Base-by-base conservation (phyloP, 2,329 filamentous ascomycete genomes). In the Emergomyces africanus region DNA sequence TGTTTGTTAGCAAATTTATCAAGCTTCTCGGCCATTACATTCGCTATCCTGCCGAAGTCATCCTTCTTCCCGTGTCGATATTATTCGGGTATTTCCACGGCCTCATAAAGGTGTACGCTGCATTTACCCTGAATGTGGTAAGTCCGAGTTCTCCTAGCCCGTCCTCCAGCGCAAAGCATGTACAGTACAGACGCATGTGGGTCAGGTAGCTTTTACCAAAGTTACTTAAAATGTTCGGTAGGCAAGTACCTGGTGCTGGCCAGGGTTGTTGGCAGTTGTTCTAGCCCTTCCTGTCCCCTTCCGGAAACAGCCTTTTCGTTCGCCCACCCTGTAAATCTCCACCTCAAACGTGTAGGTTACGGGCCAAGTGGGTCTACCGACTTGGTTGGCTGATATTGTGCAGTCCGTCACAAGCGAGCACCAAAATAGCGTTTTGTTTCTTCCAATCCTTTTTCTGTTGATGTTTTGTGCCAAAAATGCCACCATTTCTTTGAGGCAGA, bases 1-100 rank as follows among this genome's bases (percentile, higher is more conserved):
- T 91, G 83, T 84, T 90, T 65, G 89, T 90, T 71, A 91, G 88
- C 72, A 96, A 96, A 77, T 87, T 89, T 59, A 85, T 96, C 75
- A 96, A 96, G 79, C 80, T 96, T 58, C 77, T 94, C 66, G 90
- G 89, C 10, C 85, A 96, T 67, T 94, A 95, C 75, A 80, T 87
- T 67, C 86, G 88, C 64, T 88, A 95, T 72, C 90, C 92, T 4
- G 82, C 82, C 65, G 92, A 96, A 71, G 75, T 95, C 63, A 70
- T 88, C 48, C 88, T 88, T 69, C 78, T 96, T 56, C 90, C 89
- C 0, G 79, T 92, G n/a, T 95, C 90, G 44, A 84, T 96, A 66
- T 63, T 90, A 15, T 97, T 96, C 74, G 92, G 92, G 56, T 96
- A 94, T 75, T 88, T 95, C 67, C 92, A 97, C 72, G 90, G 91